Evolutionary conservation across 441 rosid genomes (phyloP), one percentile per base, ranked within the genome.

Genomic region (California macrophylla): DNA sequence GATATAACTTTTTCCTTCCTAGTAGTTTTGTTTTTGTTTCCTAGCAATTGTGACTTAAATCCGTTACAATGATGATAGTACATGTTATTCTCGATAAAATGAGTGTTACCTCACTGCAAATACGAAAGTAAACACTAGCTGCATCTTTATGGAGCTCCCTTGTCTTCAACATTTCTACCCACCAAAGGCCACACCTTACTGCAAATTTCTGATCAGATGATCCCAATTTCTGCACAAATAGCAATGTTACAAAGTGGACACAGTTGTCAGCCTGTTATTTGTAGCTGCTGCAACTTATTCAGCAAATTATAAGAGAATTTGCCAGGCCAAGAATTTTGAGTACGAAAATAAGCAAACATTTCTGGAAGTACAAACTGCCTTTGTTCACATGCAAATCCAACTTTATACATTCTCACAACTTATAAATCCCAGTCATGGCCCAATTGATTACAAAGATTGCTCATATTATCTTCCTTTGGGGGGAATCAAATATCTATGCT

Each of bases 121-220:
- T 86, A 81, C 96, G 96, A 69, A 95, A 90, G 86, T 87, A 95
- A 78, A 95, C 92, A 78, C 89, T 73, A 38, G 97, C 97, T 72
- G 99, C 98, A 77, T 92, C 99, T 86, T 89, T 92, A 79, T 78
- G 77, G 73, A 90, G 96, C 62, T 85, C 85, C 85, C 95, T 85
- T 69, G 90, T 77, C 88, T 92, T 92, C 69, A 95, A 74, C 98
- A 95, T 92, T 81, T 90, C 98, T 69, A 86, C 81, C 98, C 99
- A 95, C 99, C 98, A 92, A 77, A 95, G 97, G 70, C 98, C 99
- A 77, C 98, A 92, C 72, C 99, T 86, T 66, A 86, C 84, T 76
- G 96, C 88, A 89, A 86, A 85, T 80, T 85, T 90, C 75, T 84
- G 87, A 82, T 93, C 95, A 78, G 86, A 69, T 71, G 90, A 70